Percentiles rank a stretch among this genome's conserved stretches.
Conservation (phyloP, 1,284 basidiomycete genomes). For the Irpex rosettiformis region DNA sequence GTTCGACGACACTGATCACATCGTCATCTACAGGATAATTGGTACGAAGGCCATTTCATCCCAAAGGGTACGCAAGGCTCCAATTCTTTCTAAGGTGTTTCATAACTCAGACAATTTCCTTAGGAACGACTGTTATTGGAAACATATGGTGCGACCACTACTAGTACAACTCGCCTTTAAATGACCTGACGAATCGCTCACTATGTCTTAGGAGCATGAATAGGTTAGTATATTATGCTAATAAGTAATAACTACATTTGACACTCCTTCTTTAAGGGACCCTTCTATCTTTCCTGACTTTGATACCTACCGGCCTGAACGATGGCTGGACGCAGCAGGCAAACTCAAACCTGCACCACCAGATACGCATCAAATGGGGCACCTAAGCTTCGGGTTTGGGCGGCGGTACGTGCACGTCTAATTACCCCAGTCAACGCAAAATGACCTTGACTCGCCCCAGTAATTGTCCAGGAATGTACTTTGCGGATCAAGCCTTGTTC, state of each 20-base stretch:
- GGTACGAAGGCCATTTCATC: background rate
- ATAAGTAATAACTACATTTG: background rate
- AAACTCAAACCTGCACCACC: background rate
- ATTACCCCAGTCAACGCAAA: background rate
- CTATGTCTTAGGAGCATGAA: background rate
- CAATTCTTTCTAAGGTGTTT: too few species aligned
- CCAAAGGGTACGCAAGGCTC: too few species aligned
- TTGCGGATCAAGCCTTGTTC: background rate
- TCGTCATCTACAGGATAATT: background rate
- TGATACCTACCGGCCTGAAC: background rate
- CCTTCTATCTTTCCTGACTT: background rate
- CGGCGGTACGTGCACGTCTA: background rate
- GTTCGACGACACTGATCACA: background rate
- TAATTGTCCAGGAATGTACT: background rate
- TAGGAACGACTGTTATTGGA: background rate
- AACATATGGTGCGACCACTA: background rate
- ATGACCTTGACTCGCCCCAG: background rate
- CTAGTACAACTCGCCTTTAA: background rate
- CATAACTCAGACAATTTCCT: too few species aligned
- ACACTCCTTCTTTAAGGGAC: background rate
- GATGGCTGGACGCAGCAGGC: background rate
- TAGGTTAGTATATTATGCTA: background rate
- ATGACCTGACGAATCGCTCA: background rate
- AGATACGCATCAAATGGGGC: background rate
- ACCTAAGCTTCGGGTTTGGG: background rate